A percentile compares a stretch with the other conserved stretches of the same genome.
Evolutionary conservation across 2,329 filamentous ascomycete genomes (phyloP).

Genomic region (Emydomyces testavorans): DNA sequence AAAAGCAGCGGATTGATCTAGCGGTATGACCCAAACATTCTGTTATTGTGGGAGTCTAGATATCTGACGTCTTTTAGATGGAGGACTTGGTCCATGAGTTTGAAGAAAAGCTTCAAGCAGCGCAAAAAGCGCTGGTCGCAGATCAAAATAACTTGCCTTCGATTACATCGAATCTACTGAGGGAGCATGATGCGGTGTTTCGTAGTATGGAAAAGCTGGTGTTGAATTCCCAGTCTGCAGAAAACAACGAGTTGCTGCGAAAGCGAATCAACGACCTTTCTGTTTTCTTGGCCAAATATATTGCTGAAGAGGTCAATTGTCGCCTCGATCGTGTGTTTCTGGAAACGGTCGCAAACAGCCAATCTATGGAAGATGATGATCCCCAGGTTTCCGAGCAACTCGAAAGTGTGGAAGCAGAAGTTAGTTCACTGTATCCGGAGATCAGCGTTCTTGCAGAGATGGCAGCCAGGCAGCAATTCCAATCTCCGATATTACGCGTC

Average conservation of each 20-base stretch:
- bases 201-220: constrained; percentile 23
- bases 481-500: constrained; percentile 30
- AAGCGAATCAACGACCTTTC: constrained; percentile 24
- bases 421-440: constrained; percentile 32
- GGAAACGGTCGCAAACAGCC: constrained; percentile 16
- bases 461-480: constrained; percentile 34
- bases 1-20: constrained; percentile 26
- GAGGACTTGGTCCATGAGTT: constrained; percentile 28
- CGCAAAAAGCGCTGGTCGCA: constrained; percentile 23
- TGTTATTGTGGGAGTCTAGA: neutral
- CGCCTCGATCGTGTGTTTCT: constrained; percentile 34
- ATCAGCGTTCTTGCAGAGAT: constrained; percentile 33
- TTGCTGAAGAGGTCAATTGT: constrained; percentile 29
- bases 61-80: constrained; percentile 21
- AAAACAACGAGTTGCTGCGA: constrained; percentile 23
- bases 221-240: constrained; percentile 22
- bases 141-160: constrained; percentile 29
- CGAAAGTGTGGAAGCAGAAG: constrained; percentile 26
- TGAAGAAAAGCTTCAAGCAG: constrained; percentile 23
- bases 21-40: constrained; percentile 21
- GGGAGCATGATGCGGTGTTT: constrained; percentile 29
- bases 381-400: constrained; percentile 16
- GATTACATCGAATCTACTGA: constrained; percentile 25
- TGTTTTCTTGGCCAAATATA: constrained; percentile 24
- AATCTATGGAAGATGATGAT: neutral